Conservation (phyloP, 352 stramenopile species). For the Globisporangium rhizosaccharum region DNA sequence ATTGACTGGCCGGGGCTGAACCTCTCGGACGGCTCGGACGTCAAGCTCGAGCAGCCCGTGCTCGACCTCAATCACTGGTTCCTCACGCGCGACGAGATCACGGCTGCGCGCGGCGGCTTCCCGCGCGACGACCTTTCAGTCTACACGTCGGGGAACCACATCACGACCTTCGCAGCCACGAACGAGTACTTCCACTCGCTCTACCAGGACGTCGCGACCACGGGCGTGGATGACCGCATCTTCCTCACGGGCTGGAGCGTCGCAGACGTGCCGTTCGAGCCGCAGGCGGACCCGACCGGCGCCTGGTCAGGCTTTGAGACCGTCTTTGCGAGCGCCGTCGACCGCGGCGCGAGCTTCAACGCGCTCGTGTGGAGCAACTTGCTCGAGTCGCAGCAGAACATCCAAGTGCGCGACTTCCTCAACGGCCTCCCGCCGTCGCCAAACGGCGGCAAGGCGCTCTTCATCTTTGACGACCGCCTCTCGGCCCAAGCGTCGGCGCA, state of each 20-base stretch:
- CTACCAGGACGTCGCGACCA: constrained; percentile 34
- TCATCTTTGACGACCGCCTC: constrained; percentile 52
- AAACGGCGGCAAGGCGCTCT: constrained; percentile 22
- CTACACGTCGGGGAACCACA: constrained; percentile 40
- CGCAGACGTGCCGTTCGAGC: constrained; percentile 48
- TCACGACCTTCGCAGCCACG: constrained; percentile 34
- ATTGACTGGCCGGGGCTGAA: constrained; percentile 14
- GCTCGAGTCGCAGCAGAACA: constrained; percentile 43
- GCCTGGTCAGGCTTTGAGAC: constrained; percentile 32
- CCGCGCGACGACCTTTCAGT: constrained; percentile 31
- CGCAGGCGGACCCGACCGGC: constrained; percentile 18
- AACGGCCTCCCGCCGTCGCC: constrained; percentile 27
- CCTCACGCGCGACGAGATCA: constrained; percentile 51
- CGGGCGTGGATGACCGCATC: constrained; percentile 29
- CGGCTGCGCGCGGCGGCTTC: constrained; percentile 32
- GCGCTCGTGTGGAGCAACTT: constrained; percentile 65
- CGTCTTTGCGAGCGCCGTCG: constrained; percentile 24
- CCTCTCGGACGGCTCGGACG: constrained; percentile 22
- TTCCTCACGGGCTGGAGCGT: constrained; percentile 55
- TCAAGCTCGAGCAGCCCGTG: constrained; percentile 28
- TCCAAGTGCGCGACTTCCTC: constrained; percentile 46
- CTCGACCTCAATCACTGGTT: constrained; percentile 53
- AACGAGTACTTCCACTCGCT: constrained; percentile 48
- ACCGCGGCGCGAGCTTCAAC: constrained; percentile 34
- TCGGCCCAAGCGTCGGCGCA: constrained; percentile 23